Evolutionary conservation across 2,329 filamentous ascomycete genomes (phyloP), one percentile per base, ranked within the genome.

Genomic region (Cadophora sp.): DNA sequence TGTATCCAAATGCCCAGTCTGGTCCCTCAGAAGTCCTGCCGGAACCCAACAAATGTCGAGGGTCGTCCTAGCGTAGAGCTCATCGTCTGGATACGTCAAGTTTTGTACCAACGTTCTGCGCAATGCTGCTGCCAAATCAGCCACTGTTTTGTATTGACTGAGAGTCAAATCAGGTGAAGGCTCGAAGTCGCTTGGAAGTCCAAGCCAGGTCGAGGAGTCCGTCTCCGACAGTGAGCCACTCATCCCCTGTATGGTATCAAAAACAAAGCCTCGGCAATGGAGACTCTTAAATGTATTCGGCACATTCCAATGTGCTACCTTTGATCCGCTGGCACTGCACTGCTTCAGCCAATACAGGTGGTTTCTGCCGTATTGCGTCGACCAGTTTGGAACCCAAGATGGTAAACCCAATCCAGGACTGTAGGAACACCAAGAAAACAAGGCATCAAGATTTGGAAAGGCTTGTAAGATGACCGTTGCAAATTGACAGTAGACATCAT

Each of bases 361-460:
- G 24, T 66, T 66, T 6, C 67, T 27, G 48, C 51, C 16, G 40
- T 66, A 69, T 16, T 50, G 12, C 11, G 48, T 27, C 1, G 60
- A 64, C 67, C 67, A 69, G 53, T 69, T 55, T 4, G 67, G 67
- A 14, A 69, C 37, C 67, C 67, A 68, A 7, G 67, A 65, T 2
- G 67, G 67, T 16, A 59, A 48, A 7, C 14, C 7, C 11, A 24
- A 48, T 3, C n/a, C 26, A 12, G 19, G 46, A 2, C 50, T 51
- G 27, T 51, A 68, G 2, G 29, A 50, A 31, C 67, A 68, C 67
- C 67, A 65, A 11, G 55, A 65, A 3, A 68, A 26, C 8, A 68
- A 31, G 1, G 62, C 31, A 22, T 68, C 67, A 9, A 65, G 46
- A 19, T 56, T 46, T 22, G 37, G 37, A 37, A 27, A 62, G 14